These are phyloP conservation scores for Maudiozyma serrabonitensis DNA, from an alignment of 805 yeast genomes.

Conservation along the genomic window DNA sequence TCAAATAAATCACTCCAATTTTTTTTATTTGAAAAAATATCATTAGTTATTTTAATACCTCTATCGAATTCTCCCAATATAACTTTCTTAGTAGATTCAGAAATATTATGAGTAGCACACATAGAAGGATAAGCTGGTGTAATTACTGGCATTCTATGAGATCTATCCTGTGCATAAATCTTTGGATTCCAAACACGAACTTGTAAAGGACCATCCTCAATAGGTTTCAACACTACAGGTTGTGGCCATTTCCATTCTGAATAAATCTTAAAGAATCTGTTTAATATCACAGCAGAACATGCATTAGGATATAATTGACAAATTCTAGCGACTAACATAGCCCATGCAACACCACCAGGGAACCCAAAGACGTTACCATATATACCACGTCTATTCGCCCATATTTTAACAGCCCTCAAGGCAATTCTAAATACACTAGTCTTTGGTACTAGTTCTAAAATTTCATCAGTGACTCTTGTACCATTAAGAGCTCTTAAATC, in stretches of 20 bases:
- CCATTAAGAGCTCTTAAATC: slow-evolving; percentile 89
- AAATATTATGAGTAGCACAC: slow-evolving; percentile 97
- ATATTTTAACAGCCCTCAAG: slow-evolving; percentile 80
- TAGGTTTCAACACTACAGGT: slow-evolving; percentile 84
- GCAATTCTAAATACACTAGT: slow-evolving; percentile 90
- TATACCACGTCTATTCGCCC: slow-evolving; percentile 94
- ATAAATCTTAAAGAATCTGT: slow-evolving; percentile 78
- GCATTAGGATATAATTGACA: slow-evolving; percentile 97
- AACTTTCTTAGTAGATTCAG: slow-evolving; percentile 76
- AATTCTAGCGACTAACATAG: slow-evolving; percentile 95
- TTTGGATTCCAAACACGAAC: slow-evolving; percentile 96
- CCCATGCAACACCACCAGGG: slow-evolving; percentile 99
- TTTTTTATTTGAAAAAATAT: slow-evolving; percentile 52
- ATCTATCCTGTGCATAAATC: slow-evolving; percentile 77
- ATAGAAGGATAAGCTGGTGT: slow-evolving; percentile 89
- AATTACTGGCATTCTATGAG: slow-evolving; percentile 93
- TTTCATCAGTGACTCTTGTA: slow-evolving; percentile 94
- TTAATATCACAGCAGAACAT: slow-evolving; percentile 82
- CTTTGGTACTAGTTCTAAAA: slow-evolving; percentile 80
- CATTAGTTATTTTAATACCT: slow-evolving; percentile 62
- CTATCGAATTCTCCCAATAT: slow-evolving; percentile 71
- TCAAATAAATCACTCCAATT: slow-evolving; percentile 68
- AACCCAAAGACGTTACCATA: slow-evolving; percentile 94
- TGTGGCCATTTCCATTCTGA: slow-evolving; percentile 97
- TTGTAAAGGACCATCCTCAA: slow-evolving; percentile 95